Base-by-base conservation (phyloP, 208 protist genomes). In the Acanthamoeba healyi region DNA sequence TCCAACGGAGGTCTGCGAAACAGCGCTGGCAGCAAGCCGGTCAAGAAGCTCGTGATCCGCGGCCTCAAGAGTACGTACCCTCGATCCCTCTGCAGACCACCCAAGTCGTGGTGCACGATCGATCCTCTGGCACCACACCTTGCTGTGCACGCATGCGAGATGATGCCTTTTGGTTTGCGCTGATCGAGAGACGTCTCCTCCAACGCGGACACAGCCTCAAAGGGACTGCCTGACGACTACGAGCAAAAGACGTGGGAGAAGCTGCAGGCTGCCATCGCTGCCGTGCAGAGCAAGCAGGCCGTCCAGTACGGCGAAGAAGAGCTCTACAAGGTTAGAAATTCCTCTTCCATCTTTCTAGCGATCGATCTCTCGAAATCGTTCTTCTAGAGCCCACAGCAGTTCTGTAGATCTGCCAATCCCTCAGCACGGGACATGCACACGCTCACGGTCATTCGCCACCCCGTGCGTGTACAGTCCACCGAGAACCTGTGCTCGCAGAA, bases 181-280 rank as follows among this genome's bases (percentile, higher is more conserved):
- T 49, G 44, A 49, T 15, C 9, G 12, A 32, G 24, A 29, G 7
- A 63, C n/a, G n/a, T 63, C 51, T 56, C 51, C 17, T 6, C 19
- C 19, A 22, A 24, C 40, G 24, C 24, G 22, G 26, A 9, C 19
- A 36, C 94, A 86, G 36, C 67, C 2, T 51, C 56, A 3, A 77
- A 95, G 15, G 92, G 61, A 36, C 70, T 95, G 44, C 93, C 96
- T 3, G 94, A 95, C 3, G 94, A 93, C 29, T 97, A 95, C 65
- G 95, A 97, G 38, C 19, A 44, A 36, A 86, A 92, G 32, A 96
- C 95, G 38, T 97, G 96, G 96, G 40, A 19, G 29, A 96, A 95
- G 67, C 70, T 97, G 42, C n/a, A 65, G 44, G 74, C 46, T 15
- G 95, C 96, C 17, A 94, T 97, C 32, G 24, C 34, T 9, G 95